Base-by-base conservation (phyloP, 352 stramenopile species). In the Blastocystis sp. region DNA sequence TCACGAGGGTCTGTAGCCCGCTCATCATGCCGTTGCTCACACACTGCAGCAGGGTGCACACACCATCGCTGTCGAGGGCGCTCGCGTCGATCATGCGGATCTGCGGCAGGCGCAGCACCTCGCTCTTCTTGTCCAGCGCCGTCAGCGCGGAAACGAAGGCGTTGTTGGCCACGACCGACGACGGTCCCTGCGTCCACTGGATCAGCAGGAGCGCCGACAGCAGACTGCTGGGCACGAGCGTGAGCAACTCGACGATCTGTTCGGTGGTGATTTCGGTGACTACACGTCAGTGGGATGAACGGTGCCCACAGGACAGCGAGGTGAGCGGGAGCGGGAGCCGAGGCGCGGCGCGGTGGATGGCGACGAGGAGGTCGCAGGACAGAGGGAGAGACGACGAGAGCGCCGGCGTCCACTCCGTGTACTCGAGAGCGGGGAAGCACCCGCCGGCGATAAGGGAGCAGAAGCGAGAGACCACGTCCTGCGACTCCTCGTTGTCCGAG, bases 401-500 rank as follows among this genome's bases (percentile, higher is more conserved):
- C 9, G 66, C 37, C n/a, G 37, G 12, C n/a, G 66, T 50, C 66
- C 66, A 77, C 45, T 77, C 66, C 26, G 55, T 29, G 35, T 45
- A 24, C 3, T 51, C 6, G 24, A 77, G 4, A 16, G 10, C 12
- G n/a, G 66, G 26, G 12, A 77, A 16, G 1, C 50, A 35, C 0
- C 66, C 66, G 24, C 55, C 66, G 19, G 66, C 66, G 24, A 77
- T 13, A 1, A 77, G 45, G 16, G 50, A 29, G 33, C 37, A 50
- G 3, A 77, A 26, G 13, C 24, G 24, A 16, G 29, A 6, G 31
- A 77, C 26, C 37, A 77, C 66, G 2, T 29, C 37, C 45, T 77
- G 24, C 21, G 66, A 59, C 45, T 77, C 66, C 12, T 77, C 66
- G 24, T 77, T 77, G 45, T 77, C 66, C 35, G 66, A 16, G 45